Percentiles rank a stretch among this genome's conserved stretches.
Evolutionary conservation across 2,329 filamentous ascomycete genomes (phyloP).

Genomic region (Arthrobotrys pseudoclavata): DNA sequence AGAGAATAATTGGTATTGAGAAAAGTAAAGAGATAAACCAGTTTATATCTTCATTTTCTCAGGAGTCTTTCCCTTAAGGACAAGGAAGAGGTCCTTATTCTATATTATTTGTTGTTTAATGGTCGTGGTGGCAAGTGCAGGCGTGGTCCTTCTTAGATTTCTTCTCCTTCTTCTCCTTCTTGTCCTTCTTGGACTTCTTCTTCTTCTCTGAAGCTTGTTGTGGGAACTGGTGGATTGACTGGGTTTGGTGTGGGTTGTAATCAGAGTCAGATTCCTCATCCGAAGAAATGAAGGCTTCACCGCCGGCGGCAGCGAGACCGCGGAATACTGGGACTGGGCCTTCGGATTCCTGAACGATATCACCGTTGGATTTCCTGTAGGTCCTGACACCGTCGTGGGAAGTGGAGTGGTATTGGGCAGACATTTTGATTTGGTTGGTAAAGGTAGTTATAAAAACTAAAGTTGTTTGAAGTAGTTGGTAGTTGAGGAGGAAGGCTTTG

Average conservation of each 20-base stretch:
- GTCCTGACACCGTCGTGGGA: conserved; percentile 48
- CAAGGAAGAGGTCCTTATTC: conserved; percentile 4
- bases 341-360: conserved; percentile 46
- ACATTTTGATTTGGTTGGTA: conserved; percentile 49
- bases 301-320: conserved; percentile 51
- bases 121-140: conserved; percentile 44
- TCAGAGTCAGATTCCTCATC: conserved; percentile 38
- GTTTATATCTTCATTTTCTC: not conserved
- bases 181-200: conserved; percentile 37
- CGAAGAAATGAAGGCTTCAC: conserved; percentile 44
- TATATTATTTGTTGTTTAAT: conserved; percentile 20
- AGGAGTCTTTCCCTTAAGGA: conserved; percentile 17
- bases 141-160: conserved; percentile 54
- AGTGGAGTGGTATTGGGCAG: conserved; percentile 40
- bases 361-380: conserved; percentile 44
- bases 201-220: not conserved
- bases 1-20: conserved; percentile 21
- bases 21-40: conserved; percentile 8
- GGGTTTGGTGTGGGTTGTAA: no score
- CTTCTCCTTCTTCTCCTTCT: conserved; percentile 55
- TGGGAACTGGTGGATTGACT: conserved; percentile 10
- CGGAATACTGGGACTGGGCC: conserved; percentile 36
- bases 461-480: conserved; percentile 31
- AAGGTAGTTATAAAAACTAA: conserved; percentile 36
- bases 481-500: conserved; percentile 13